These are phyloP conservation scores for Oryza nivara DNA, from an alignment of 176 grass and related monocot genomes.

Conservation along the genomic window DNA sequence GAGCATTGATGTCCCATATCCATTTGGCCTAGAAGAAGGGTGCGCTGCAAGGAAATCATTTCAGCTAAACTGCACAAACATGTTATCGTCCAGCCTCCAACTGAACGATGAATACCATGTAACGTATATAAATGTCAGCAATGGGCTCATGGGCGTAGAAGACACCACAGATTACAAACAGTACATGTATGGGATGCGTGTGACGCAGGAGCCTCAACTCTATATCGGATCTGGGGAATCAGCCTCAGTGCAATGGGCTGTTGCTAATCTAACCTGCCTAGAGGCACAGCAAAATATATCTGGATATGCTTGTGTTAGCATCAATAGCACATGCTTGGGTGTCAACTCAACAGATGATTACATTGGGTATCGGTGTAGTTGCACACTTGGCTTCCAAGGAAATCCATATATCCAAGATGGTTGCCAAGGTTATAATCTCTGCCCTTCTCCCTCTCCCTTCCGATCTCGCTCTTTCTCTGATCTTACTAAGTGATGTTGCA, in stretches of 20 bases:
- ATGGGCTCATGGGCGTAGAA: no score
- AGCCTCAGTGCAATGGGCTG: not conserved
- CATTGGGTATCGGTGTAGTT: constrained; percentile 26
- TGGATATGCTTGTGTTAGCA: constrained; percentile 6
- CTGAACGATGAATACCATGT: no score
- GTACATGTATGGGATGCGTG: no score
- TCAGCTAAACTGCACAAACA: no score
- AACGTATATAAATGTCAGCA: no score
- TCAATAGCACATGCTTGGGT: not conserved
- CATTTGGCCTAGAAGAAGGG: no score
- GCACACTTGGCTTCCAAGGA: not conserved
- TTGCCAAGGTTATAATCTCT: no score
- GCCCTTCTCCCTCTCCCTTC: no score
- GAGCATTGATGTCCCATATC: no score
- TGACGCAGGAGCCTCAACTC: not conserved
- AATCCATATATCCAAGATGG: not conserved
- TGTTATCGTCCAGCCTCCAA: no score
- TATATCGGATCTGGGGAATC: not conserved
- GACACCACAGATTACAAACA: no score
- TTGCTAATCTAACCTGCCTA: not conserved
- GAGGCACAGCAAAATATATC: not conserved
- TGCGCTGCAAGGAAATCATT: no score
- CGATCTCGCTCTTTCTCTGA: not conserved
- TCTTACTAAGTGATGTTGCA: constrained; percentile 2
- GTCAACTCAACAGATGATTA: not conserved